phyloP scores from a whole-genome alignment of 208 protist species.

The Leishmania amazonensis region DNA sequence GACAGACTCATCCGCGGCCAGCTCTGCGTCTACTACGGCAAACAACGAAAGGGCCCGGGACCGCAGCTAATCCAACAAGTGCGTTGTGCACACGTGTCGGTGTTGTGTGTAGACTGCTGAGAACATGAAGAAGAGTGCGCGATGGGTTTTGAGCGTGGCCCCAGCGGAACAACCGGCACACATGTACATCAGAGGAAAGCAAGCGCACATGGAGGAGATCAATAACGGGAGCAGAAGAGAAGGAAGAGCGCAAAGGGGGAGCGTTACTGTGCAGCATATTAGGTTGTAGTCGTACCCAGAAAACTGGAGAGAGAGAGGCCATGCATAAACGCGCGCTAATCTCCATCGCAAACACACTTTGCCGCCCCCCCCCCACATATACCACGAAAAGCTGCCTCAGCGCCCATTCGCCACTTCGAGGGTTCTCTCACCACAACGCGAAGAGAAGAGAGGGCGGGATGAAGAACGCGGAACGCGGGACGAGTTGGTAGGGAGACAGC shows the following conservation, averaged over 20 bases:
- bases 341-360: neutral
- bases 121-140: neutral
- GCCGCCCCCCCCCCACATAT: neutral
- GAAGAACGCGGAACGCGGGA: neutral
- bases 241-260: neutral
- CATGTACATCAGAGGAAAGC: neutral
- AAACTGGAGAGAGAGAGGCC: neutral
- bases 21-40: neutral
- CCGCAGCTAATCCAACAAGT: neutral
- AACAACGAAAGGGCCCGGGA: neutral
- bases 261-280: neutral
- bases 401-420: neutral
- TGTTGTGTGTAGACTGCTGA: neutral
- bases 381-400: neutral
- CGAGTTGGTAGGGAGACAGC: neutral
- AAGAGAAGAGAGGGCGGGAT: neutral
- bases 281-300: neutral
- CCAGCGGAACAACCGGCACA: neutral
- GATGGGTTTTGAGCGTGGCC: neutral
- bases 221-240: neutral
- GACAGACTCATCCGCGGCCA: slow-evolving; percentile 5
- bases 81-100: neutral
- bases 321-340: neutral
- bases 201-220: neutral
- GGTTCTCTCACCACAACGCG: neutral